Evolutionary conservation across 768 basidiomycete genomes (phyloP).

Genomic region (Podaxis sp.): DNA sequence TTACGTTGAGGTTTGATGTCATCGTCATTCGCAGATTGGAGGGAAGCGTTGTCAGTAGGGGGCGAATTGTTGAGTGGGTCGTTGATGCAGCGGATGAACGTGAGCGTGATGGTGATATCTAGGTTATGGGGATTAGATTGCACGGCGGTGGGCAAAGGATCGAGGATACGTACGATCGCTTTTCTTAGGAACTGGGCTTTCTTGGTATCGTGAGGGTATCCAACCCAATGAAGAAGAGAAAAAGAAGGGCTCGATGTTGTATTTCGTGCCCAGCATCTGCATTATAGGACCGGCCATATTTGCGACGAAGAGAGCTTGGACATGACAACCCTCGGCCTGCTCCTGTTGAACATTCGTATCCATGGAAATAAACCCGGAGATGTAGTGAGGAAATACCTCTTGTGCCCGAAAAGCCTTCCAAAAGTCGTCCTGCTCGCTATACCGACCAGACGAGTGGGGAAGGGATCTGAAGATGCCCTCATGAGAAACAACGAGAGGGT

Average conservation of each 20-base stretch:
- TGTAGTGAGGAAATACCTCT: constrained; percentile 23
- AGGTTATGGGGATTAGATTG: background rate
- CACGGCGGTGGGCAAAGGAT: constrained; percentile 46
- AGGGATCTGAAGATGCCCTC: constrained; percentile 30
- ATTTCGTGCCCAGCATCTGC: constrained; percentile 54
- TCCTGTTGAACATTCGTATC: constrained; percentile 8
- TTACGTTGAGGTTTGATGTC: background rate
- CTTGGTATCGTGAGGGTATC: constrained; percentile 68
- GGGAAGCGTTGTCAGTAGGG: background rate
- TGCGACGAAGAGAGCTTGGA: constrained; percentile 49
- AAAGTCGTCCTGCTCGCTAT: constrained; percentile 22
- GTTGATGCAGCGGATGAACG: constrained; percentile 41
- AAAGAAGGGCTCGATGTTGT: constrained; percentile 65
- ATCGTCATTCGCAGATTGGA: background rate
- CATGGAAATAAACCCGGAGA: background rate
- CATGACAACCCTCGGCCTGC: constrained; percentile 31
- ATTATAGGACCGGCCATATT: constrained; percentile 46
- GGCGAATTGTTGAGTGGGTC: constrained; percentile 13
- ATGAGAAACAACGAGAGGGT: constrained; percentile 33
- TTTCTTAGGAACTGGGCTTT: constrained; percentile 34
- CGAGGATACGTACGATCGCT: constrained; percentile 56
- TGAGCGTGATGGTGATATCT: constrained; percentile 54
- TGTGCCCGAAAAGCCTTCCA: constrained; percentile 33
- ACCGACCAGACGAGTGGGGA: constrained; percentile 16
- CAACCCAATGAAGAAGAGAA: constrained; percentile 65